Percentiles rank a stretch among this genome's conserved stretches.
Conservation (phyloP, 2,329 filamentous ascomycete genomes). For the Penicillium crustosum region DNA sequence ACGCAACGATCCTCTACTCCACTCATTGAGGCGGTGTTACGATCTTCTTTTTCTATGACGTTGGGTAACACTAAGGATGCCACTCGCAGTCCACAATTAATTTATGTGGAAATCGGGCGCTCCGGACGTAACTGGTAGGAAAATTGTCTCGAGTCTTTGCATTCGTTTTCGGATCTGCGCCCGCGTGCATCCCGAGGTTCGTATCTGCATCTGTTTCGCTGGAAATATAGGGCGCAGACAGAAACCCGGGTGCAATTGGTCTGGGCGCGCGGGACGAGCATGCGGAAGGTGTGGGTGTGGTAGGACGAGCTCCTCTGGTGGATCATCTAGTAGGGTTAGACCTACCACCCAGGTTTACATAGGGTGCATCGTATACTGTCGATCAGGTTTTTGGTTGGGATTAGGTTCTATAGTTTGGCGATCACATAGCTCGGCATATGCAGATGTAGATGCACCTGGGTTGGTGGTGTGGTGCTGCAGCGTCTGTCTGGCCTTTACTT, state of each 20-base stretch:
- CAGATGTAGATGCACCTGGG: neutral
- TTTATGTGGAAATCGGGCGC: slow-evolving; percentile 1
- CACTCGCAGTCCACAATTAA: neutral
- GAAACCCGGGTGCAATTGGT: neutral
- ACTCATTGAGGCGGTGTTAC: slow-evolving; percentile 11
- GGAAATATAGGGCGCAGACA: neutral
- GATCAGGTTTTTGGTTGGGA: neutral
- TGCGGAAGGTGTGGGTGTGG: neutral
- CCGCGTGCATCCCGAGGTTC: neutral
- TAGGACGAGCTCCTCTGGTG: neutral
- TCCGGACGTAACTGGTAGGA: neutral
- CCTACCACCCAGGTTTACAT: neutral
- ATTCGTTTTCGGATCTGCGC: neutral
- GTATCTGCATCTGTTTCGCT: neutral
- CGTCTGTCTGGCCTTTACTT: neutral
- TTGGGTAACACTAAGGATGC: neutral
- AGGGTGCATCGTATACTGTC: neutral
- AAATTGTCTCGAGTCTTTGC: neutral
- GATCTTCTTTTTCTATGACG: slow-evolving; percentile 3
- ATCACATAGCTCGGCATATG: neutral
- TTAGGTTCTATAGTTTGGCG: neutral
- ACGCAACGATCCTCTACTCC: neutral
- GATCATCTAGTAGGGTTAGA: neutral
- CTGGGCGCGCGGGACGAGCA: neutral
- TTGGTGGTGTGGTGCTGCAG: neutral